phyloP scores from a whole-genome alignment of 371 early-diverging fungal genomes.

The Batrachochytrium dendrobatidis region DNA sequence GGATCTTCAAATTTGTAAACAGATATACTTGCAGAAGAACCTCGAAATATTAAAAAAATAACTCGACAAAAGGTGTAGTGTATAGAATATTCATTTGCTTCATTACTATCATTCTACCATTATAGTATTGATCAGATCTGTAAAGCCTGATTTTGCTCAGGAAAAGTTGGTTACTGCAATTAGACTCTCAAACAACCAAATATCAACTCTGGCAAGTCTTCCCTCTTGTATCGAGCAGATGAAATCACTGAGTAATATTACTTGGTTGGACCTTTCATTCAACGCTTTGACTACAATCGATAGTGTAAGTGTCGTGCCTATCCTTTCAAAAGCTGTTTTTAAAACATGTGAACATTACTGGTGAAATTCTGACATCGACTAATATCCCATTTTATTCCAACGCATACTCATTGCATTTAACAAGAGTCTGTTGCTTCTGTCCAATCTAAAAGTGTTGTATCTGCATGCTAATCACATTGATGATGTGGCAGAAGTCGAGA shows the following conservation, averaged over 20 bases:
- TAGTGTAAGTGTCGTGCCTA: slow-evolving; percentile 15
- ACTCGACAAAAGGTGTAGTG: too few species aligned
- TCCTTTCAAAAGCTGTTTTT: background rate
- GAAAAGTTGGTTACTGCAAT: slow-evolving; percentile 17
- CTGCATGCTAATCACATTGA: slow-evolving; percentile 25
- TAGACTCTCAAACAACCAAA: slow-evolving; percentile 20
- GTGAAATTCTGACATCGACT: background rate
- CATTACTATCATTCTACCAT: too few species aligned
- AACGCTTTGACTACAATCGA: slow-evolving; percentile 21
- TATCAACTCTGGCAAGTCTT: slow-evolving; percentile 14
- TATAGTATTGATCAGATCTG: too few species aligned
- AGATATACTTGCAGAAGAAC: slow-evolving; percentile 22
- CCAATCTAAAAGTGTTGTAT: slow-evolving; percentile 19
- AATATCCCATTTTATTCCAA: background rate
- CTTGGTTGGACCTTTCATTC: slow-evolving; percentile 30
- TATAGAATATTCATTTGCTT: too few species aligned
- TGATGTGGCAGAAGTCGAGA: slow-evolving; percentile 19
- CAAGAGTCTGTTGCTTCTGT: slow-evolving; percentile 16
- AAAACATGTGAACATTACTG: background rate
- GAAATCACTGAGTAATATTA: slow-evolving; percentile 9
- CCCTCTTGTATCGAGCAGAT: slow-evolving; percentile 6
- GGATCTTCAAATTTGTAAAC: background rate
- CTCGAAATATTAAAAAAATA: slow-evolving; percentile 2
- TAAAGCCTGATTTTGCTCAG: too few species aligned
- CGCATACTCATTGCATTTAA: background rate